Conservation (phyloP, 2,329 filamentous ascomycete genomes). For the Rhynchosporium secalis region DNA sequence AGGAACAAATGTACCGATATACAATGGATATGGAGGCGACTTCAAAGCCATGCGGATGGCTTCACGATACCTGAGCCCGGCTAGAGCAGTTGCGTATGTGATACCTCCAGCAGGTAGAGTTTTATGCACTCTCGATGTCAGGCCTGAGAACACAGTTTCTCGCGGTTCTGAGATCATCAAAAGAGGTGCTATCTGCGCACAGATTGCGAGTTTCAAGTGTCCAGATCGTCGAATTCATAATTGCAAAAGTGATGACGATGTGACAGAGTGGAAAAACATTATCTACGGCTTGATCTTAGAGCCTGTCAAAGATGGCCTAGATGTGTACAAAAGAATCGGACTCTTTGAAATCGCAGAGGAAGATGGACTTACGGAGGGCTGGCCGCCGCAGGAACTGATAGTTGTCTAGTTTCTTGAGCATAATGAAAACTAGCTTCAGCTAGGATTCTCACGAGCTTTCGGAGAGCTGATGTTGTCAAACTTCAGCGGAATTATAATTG, state of each 20-base stretch:
- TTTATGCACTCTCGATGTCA: slow-evolving; percentile 11
- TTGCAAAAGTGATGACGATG: background rate
- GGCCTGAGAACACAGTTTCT: background rate
- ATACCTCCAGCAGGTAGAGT: background rate
- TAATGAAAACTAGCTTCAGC: no score
- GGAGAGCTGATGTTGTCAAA: no score
- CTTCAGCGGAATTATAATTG: no score
- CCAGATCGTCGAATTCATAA: background rate
- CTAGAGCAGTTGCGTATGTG: background rate
- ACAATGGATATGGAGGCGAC: background rate
- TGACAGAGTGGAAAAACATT: background rate
- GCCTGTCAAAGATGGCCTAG: background rate
- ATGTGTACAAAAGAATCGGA: slow-evolving; percentile 13
- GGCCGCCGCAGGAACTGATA: slow-evolving; percentile 1
- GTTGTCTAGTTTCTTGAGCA: background rate
- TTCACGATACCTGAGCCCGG: background rate
- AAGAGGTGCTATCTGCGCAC: slow-evolving; percentile 3
- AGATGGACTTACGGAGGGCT: slow-evolving; percentile 11
- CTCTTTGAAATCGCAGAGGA: slow-evolving; percentile 15
- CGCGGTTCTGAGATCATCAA: background rate
- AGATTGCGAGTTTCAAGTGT: slow-evolving; percentile 10
- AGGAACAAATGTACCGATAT: background rate
- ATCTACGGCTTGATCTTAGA: slow-evolving; percentile 5
- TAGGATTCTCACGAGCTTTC: no score
- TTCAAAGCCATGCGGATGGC: background rate